phyloP scores from a whole-genome alignment of 371 early-diverging fungal genomes.

The Mucor velutinosus region DNA sequence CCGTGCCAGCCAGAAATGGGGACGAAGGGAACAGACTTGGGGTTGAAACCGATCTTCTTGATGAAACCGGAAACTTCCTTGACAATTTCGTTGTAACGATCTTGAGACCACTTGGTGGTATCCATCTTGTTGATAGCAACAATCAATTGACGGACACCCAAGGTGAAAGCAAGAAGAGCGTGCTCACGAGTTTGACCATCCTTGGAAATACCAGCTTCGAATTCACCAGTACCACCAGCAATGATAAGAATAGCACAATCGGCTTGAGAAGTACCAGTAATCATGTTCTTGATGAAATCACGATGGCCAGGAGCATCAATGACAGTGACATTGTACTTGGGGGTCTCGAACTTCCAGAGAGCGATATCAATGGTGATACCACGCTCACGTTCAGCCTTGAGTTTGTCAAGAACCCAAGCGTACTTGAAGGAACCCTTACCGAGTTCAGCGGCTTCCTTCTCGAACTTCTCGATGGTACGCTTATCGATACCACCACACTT shows the following conservation, averaged over 20 bases:
- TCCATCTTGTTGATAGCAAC: constrained; percentile 99
- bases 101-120: constrained; percentile 93
- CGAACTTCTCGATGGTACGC: constrained; percentile 99
- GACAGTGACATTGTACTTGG: constrained; percentile 94
- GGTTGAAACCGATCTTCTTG: constrained; percentile 96
- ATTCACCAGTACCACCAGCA: constrained; percentile 95
- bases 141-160: constrained; percentile 97
- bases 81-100: constrained; percentile 92
- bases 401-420: constrained; percentile 97
- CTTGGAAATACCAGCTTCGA: constrained; percentile 98
- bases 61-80: constrained; percentile 94
- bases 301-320: constrained; percentile 99
- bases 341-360: constrained; percentile 98
- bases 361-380: constrained; percentile 98
- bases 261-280: constrained; percentile 92
- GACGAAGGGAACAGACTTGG: constrained; percentile 90
- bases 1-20: constrained; percentile 98
- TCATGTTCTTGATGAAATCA: constrained; percentile 99
- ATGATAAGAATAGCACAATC: constrained; percentile 98
- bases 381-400: constrained; percentile 98
- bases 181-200: constrained; percentile 99
- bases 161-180: constrained; percentile 96
- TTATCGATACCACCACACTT: constrained; percentile 98
- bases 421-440: constrained; percentile 99
- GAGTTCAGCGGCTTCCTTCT: constrained; percentile 97